Evolutionary conservation across 1,284 basidiomycete genomes (phyloP).

Genomic region (Wolfiporia cocos): DNA sequence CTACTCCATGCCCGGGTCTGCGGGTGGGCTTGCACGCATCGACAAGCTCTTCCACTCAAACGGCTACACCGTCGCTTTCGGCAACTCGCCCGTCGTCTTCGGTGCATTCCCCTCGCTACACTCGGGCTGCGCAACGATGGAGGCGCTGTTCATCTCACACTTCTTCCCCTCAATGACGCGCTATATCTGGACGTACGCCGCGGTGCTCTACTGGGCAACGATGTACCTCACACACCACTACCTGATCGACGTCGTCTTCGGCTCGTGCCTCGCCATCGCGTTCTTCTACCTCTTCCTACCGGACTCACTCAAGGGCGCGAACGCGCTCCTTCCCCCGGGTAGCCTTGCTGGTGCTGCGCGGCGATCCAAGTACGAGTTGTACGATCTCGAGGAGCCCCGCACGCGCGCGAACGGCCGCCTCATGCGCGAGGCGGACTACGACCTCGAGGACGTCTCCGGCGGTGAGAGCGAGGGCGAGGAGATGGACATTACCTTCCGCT

Average conservation of each 20-base stretch:
- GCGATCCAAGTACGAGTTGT: slow-evolving; percentile 65
- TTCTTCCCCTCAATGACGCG: slow-evolving; percentile 80
- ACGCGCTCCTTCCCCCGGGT: slow-evolving; percentile 43
- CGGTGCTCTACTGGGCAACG: slow-evolving; percentile 94
- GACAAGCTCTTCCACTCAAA: slow-evolving; percentile 80
- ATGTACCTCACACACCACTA: slow-evolving; percentile 99
- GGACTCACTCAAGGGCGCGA: slow-evolving; percentile 63
- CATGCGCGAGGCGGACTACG: slow-evolving; percentile 45
- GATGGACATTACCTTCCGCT: slow-evolving; percentile 63
- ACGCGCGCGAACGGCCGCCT: slow-evolving; percentile 23
- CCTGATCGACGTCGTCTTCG: slow-evolving; percentile 93
- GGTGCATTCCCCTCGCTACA: slow-evolving; percentile 97
- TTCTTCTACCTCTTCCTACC: slow-evolving; percentile 90
- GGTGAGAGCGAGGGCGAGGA: slow-evolving; percentile 55
- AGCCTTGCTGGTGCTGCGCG: slow-evolving; percentile 25
- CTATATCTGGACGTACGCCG: slow-evolving; percentile 81
- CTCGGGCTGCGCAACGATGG: slow-evolving; percentile 86
- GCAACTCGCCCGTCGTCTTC: slow-evolving; percentile 89
- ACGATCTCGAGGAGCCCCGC: slow-evolving; percentile 54
- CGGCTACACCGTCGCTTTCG: slow-evolving; percentile 83
- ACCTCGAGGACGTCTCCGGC: slow-evolving; percentile 48
- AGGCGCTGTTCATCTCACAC: slow-evolving; percentile 90
- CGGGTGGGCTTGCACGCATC: slow-evolving; percentile 90
- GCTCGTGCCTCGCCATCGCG: slow-evolving; percentile 83
- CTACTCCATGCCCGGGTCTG: slow-evolving; percentile 88